Evolutionary conservation across 2,329 filamentous ascomycete species (phyloP).

Genomic region (Penicillium hordei): DNA sequence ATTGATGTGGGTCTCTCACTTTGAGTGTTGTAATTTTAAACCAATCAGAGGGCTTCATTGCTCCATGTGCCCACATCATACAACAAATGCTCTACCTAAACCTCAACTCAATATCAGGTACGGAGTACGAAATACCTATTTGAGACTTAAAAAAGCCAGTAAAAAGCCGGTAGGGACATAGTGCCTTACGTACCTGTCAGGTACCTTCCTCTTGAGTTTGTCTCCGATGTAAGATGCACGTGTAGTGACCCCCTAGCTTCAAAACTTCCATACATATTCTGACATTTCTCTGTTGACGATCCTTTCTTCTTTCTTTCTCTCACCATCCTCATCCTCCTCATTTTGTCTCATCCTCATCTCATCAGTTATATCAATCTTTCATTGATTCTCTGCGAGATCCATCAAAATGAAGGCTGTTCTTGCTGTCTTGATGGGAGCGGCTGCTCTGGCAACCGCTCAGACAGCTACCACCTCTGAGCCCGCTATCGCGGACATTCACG

Average conservation of each 20-base stretch:
- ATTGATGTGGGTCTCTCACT: background rate
- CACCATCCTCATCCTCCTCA: background rate
- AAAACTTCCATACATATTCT: background rate
- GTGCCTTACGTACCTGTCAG: background rate
- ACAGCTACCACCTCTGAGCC: constrained; percentile 29
- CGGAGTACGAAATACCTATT: background rate
- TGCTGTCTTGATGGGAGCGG: constrained; percentile 24
- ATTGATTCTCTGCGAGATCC: background rate
- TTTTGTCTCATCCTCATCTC: background rate
- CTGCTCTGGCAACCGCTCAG: constrained; percentile 26
- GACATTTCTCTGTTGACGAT: background rate
- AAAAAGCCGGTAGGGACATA: background rate
- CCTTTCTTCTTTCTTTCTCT: background rate
- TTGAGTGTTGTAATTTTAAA: background rate
- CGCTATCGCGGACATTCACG: constrained; percentile 28
- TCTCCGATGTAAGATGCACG: background rate
- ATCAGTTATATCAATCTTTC: background rate
- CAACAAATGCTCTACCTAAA: background rate
- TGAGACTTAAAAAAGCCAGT: background rate
- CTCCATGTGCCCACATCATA: constrained; percentile 1
- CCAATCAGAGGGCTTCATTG: background rate
- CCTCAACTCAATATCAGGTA: background rate
- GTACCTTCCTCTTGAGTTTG: background rate
- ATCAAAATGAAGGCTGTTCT: constrained; percentile 47
- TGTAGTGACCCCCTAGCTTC: background rate